A percentile compares a stretch with the other conserved stretches of the same genome.
These are phyloP conservation scores for Auricularia auricula-judae DNA, from an alignment of 768 basidiomycete genomes.

Conservation along the genomic window DNA sequence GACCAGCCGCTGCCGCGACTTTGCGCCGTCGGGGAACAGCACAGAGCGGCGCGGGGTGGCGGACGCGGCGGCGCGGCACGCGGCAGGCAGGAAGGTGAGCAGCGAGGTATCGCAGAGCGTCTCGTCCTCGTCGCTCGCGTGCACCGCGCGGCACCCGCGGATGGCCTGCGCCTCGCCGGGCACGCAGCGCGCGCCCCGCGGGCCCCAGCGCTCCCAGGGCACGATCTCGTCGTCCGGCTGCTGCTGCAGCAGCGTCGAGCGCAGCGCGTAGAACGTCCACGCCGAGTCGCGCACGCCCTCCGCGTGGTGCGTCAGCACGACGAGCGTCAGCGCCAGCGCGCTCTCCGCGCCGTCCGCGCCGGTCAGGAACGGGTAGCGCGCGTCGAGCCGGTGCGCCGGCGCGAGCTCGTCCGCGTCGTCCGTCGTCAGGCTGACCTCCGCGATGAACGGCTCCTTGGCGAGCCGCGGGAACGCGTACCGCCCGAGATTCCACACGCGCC, in stretches of 20 bases:
- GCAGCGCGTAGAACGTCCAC: not conserved
- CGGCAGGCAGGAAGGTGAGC: not conserved
- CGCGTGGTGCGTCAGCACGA: not conserved
- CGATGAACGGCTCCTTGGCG: not conserved
- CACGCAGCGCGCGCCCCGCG: slow-evolving; percentile 33
- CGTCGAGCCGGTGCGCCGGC: not conserved
- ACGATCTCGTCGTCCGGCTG: slow-evolving; percentile 9
- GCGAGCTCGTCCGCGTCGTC: not conserved
- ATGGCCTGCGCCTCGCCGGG: not conserved
- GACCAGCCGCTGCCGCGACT: not conserved
- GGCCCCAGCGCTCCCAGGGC: slow-evolving; percentile 45
- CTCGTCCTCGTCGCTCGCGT: not conserved
- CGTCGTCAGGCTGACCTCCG: not conserved
- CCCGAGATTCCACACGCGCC: not conserved
- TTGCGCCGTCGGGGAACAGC: not conserved
- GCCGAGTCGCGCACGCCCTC: not conserved
- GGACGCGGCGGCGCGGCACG: not conserved
- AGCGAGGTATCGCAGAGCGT: not conserved
- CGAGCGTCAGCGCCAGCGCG: not conserved
- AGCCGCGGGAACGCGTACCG: not conserved
- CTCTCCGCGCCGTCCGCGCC: not conserved
- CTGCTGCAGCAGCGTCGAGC: not conserved
- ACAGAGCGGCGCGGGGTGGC: not conserved
- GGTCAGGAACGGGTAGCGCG: not conserved
- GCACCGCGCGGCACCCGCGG: not conserved